These are phyloP conservation scores for Phytophthora quininea DNA, from an alignment of 352 stramenopile species.

Conservation along the genomic window DNA sequence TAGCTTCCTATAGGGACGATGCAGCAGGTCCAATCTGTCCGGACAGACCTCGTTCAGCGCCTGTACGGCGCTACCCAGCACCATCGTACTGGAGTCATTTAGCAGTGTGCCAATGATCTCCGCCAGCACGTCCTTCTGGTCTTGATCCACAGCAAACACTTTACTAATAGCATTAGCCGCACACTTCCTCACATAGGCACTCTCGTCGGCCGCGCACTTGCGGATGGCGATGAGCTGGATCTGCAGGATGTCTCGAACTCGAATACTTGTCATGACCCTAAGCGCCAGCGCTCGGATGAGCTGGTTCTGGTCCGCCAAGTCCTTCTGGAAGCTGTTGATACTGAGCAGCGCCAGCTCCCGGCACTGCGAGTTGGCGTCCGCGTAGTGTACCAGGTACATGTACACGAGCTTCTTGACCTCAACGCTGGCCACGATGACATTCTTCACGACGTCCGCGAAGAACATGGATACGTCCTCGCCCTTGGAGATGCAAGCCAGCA, in stretches of 20 bases:
- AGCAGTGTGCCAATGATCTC: conserved; percentile 95
- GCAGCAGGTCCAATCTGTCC: conserved; percentile 94
- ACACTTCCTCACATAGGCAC: conserved; percentile 98
- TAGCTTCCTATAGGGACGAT: conserved; percentile 96
- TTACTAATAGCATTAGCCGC: conserved; percentile 96
- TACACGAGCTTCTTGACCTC: conserved; percentile 99
- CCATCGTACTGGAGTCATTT: conserved; percentile 96
- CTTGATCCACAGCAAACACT: conserved; percentile 89
- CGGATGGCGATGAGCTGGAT: conserved; percentile 98
- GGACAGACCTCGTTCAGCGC: conserved; percentile 97
- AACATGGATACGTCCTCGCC: conserved; percentile 97
- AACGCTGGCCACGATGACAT: conserved; percentile 93
- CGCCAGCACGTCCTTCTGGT: conserved; percentile 90
- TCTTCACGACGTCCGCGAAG: conserved; percentile 98
- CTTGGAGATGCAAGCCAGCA: conserved; percentile 97
- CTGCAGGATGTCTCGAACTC: conserved; percentile 98
- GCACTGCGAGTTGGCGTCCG: conserved; percentile 94
- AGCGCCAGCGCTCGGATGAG: conserved; percentile 94
- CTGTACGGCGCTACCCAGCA: conserved; percentile 95
- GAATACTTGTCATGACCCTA: conserved; percentile 97
- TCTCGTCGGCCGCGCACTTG: conserved; percentile 91
- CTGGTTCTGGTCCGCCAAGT: conserved; percentile 95
- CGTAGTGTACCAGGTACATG: conserved; percentile 99
- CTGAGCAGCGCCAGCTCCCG: conserved; percentile 96
- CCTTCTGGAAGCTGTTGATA: conserved; percentile 99